A percentile compares a stretch with the other conserved stretches of the same genome.
phyloP scores from a whole-genome alignment of 306 rosid genomes.

The Cucurbita pepo region DNA sequence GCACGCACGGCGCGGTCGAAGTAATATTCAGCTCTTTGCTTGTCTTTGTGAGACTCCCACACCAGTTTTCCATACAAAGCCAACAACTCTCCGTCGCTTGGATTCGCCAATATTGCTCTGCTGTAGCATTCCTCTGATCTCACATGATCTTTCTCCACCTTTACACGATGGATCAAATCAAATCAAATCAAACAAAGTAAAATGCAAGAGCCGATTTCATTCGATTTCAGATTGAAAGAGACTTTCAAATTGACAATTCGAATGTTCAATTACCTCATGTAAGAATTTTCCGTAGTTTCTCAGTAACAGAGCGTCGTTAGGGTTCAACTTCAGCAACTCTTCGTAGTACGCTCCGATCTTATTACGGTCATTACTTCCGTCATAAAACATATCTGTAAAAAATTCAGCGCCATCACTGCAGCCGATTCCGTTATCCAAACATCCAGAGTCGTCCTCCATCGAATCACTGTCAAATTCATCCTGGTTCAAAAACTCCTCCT shows the following conservation, averaged over 20 bases:
- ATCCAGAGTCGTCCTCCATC: constrained; percentile 3
- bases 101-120: constrained; percentile 59
- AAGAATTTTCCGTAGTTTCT: constrained; percentile 74
- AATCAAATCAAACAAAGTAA: neutral
- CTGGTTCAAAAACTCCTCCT: constrained; percentile 8
- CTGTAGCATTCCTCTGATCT: constrained; percentile 66
- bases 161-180: neutral
- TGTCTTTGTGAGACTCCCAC: constrained; percentile 64
- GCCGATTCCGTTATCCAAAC: constrained; percentile 13
- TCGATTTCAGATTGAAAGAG: neutral
- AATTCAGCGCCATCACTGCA: constrained; percentile 8
- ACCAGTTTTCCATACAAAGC: constrained; percentile 52
- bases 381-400: neutral
- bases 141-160: constrained; percentile 45
- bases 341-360: constrained; percentile 54
- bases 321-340: constrained; percentile 53
- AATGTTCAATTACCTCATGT: constrained; percentile 39
- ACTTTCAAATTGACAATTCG: neutral
- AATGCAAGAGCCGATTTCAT: neutral
- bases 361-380: constrained; percentile 25
- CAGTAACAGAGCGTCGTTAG: constrained; percentile 57
- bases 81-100: constrained; percentile 67
- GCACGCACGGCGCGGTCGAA: constrained; percentile 50
- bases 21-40: constrained; percentile 45
- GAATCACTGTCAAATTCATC: neutral